Conservation (phyloP, 83 land plant species). For the Thuja plicata region DNA sequence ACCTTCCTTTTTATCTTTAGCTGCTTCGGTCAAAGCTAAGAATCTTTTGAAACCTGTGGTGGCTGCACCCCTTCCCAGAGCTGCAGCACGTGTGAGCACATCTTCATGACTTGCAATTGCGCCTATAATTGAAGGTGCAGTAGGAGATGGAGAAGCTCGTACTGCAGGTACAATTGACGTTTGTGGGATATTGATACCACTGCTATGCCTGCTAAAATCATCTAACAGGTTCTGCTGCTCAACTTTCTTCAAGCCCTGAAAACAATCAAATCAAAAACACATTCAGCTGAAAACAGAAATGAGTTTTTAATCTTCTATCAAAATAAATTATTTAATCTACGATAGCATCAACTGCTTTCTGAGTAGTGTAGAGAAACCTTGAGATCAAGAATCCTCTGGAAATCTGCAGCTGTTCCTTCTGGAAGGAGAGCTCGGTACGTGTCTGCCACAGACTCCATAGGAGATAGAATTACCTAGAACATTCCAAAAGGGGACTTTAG, state of each 20-base stretch:
- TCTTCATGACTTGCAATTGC: slow-evolving; percentile 85
- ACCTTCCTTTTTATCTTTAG: slow-evolving; percentile 94
- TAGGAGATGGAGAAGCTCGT: slow-evolving; percentile 16
- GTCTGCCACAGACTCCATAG: slow-evolving; percentile 92
- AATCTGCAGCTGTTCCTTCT: slow-evolving; percentile 90
- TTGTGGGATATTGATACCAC: slow-evolving; percentile 28
- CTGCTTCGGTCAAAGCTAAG: slow-evolving; percentile 91
- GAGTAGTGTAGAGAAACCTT: slow-evolving; percentile 47
- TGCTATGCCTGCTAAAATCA: slow-evolving; percentile 64
- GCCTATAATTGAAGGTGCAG: slow-evolving; percentile 23
- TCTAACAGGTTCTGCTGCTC: slow-evolving; percentile 91
- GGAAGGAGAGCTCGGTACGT: slow-evolving; percentile 95
- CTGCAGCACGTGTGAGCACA: slow-evolving; percentile 91
- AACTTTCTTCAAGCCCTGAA: slow-evolving; percentile 88
- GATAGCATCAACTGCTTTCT: not conserved
- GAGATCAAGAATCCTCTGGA: slow-evolving; percentile 92
- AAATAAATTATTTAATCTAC: not conserved
- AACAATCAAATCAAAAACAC: not conserved
- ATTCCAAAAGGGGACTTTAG: not conserved
- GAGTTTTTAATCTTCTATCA: not conserved
- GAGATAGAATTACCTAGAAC: slow-evolving; percentile 78
- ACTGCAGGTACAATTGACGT: slow-evolving; percentile 22
- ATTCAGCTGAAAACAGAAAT: not conserved
- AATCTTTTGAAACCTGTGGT: slow-evolving; percentile 89
- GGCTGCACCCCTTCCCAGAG: slow-evolving; percentile 94